Conservation (phyloP, 371 early-diverging fungal genomes). For the Mucor velutinosus region DNA sequence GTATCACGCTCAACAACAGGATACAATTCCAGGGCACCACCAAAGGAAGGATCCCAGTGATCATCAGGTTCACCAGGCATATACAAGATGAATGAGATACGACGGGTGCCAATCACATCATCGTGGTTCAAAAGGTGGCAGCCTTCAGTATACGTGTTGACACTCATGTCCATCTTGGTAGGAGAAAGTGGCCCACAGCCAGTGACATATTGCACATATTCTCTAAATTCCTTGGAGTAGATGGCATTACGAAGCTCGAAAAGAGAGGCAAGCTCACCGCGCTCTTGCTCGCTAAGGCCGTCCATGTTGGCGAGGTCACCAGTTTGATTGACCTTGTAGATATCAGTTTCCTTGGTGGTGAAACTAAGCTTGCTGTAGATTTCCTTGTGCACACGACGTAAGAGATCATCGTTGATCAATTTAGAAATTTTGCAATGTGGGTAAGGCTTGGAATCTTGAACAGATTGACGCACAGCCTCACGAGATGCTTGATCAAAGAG, state of each 20-base stretch:
- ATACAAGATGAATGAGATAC: conserved; percentile 78
- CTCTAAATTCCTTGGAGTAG: conserved; percentile 71
- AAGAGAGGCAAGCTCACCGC: conserved; percentile 47
- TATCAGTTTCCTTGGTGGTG: conserved; percentile 79
- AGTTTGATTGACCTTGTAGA: conserved; percentile 77
- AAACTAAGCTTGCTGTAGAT: conserved; percentile 62
- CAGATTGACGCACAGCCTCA: conserved; percentile 30
- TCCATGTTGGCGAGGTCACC: conserved; percentile 83
- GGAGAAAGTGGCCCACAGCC: conserved; percentile 70
- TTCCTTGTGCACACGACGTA: conserved; percentile 66
- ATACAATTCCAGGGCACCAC: conserved; percentile 78
- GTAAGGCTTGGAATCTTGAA: conserved; percentile 62
- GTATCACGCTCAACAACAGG: conserved; percentile 64
- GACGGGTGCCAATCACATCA: conserved; percentile 80
- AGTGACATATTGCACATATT: conserved; percentile 65
- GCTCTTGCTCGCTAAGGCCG: conserved; percentile 63
- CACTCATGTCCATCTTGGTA: conserved; percentile 69
- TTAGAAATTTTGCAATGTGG: conserved; percentile 62
- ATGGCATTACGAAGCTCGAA: conserved; percentile 69
- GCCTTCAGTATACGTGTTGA: conserved; percentile 62
- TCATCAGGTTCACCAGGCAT: conserved; percentile 67
- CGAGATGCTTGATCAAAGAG: conserved; percentile 27
- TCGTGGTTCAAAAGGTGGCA: conserved; percentile 80
- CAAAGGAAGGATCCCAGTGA: conserved; percentile 58
- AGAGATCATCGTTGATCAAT: conserved; percentile 59